Evolutionary conservation across 371 early-diverging fungal genomes (phyloP).

Genomic region (Mortierella sp.): DNA sequence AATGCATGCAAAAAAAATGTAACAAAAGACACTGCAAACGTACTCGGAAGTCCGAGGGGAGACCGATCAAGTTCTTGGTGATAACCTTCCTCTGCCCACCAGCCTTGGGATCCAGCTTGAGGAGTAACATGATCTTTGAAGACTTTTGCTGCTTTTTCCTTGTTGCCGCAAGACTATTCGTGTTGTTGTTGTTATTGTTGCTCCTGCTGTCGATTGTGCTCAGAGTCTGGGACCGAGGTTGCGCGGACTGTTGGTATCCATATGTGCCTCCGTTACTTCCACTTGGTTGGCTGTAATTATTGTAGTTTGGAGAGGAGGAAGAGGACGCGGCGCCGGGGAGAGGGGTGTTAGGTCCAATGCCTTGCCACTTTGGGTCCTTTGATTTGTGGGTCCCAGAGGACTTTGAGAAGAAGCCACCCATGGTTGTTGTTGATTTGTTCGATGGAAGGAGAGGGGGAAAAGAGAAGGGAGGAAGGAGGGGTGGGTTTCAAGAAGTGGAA

Average conservation of each 20-base stretch:
- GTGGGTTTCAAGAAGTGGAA: neutral
- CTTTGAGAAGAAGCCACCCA: conserved; percentile 50
- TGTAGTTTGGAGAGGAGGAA: neutral
- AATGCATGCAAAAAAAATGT: neutral
- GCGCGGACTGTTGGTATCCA: neutral
- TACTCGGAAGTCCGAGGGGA: conserved; percentile 57
- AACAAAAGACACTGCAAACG: conserved; percentile 2
- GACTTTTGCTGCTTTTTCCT: conserved; percentile 22
- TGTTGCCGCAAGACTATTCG: conserved; percentile 7
- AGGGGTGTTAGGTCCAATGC: conserved; percentile 56
- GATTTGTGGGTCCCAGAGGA: conserved; percentile 35
- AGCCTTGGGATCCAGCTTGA: conserved; percentile 49
- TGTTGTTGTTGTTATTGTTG: conserved; percentile 2
- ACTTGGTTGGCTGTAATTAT: conserved; percentile 13
- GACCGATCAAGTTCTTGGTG: conserved; percentile 51
- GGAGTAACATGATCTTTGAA: conserved; percentile 44
- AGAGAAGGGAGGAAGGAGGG: neutral
- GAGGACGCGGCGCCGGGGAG: conserved; percentile 18
- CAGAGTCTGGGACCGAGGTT: conserved; percentile 30
- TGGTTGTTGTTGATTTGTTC: neutral
- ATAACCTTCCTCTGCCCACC: conserved; percentile 45
- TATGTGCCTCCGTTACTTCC: conserved; percentile 1
- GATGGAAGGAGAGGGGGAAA: neutral
- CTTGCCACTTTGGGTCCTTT: conserved; percentile 56
- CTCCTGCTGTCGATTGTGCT: conserved; percentile 22